Evolutionary conservation across 768 basidiomycete genomes (phyloP), one percentile per base, ranked within the genome.

Genomic region (Antrodiella citrinella): DNA sequence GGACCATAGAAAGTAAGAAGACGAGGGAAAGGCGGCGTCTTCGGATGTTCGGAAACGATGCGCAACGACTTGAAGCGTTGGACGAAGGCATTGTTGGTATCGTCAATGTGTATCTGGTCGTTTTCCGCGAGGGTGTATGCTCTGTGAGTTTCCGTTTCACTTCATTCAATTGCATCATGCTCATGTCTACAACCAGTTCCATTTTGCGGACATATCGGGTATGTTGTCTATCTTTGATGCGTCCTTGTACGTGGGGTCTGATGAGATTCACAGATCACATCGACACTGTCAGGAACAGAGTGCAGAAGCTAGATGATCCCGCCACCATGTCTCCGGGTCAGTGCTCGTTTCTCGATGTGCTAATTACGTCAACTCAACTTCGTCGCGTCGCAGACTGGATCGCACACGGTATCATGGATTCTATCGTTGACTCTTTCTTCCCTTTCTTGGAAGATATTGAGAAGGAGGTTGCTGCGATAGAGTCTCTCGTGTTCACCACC

Each of bases 371-470:
- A n/a, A n/a, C n/a, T n/a, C n/a, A n/a, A n/a, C n/a, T n/a, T n/a
- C n/a, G n/a, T n/a, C n/a, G n/a, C 9, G 12, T 44, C 4, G n/a
- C 26, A 91, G 93, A 93, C 62, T 95, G 91, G 91, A 89, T 97
- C 55, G 91, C 91, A 0, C 92, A 97, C 65, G 87, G 84, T 19
- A 75, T 96, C 49, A 70, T 97, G 55, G 94, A 96, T 60, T 94
- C 91, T 1, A 82, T 97, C 47, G 92, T 97, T 19, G 93, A 97
- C 62, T 85, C 89, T 0, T 94, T 94, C 68, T 91, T 92, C 63
- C 91, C 91, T 1, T 75, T 91, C 51, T 70, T 93, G 51, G 77
- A 83, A 55, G 81, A 82, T 51, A 84, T 96, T 30, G 90, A 90
- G 59, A 73, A 72, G 44, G 93, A 95, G 61, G 84, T 91, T 2